Evolutionary conservation across 441 rosid species (phyloP).

Genomic region (Euphorbia schlechtendalii): DNA sequence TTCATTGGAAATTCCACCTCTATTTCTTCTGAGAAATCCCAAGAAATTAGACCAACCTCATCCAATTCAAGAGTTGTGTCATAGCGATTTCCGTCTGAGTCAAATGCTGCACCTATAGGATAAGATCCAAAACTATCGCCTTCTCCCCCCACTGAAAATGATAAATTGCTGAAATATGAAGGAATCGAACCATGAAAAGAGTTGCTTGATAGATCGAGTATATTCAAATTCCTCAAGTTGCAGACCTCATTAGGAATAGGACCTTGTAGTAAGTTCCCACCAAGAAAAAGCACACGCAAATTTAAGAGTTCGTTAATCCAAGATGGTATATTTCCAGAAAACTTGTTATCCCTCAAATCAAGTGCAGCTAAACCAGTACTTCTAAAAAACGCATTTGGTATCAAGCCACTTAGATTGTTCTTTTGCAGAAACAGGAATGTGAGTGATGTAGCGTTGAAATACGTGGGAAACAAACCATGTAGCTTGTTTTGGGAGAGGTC

Average conservation of each 20-base stretch:
- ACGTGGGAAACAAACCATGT: neutral
- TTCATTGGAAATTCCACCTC: constrained; percentile 8
- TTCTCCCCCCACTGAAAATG: neutral
- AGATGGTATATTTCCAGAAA: neutral
- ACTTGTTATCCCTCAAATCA: neutral
- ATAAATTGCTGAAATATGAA: constrained; percentile 14
- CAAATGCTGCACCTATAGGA: neutral
- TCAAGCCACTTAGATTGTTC: neutral
- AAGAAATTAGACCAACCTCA: neutral
- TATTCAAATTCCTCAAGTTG: constrained; percentile 9
- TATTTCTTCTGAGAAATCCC: neutral
- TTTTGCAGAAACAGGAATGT: constrained; percentile 6
- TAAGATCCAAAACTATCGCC: neutral
- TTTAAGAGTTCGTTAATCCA: neutral
- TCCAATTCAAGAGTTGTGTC: constrained; percentile 9
- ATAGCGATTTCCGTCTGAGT: neutral
- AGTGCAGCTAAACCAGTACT: neutral
- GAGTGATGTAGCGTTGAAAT: constrained; percentile 6
- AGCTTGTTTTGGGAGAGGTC: constrained; percentile 7
- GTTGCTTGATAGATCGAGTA: constrained; percentile 23
- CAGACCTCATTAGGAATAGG: neutral
- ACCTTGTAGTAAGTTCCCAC: neutral
- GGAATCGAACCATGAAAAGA: constrained; percentile 16
- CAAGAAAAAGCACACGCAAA: neutral
- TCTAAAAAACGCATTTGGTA: neutral